Conservation (phyloP, 1,284 basidiomycete species). For the Earliella scabrosa region DNA sequence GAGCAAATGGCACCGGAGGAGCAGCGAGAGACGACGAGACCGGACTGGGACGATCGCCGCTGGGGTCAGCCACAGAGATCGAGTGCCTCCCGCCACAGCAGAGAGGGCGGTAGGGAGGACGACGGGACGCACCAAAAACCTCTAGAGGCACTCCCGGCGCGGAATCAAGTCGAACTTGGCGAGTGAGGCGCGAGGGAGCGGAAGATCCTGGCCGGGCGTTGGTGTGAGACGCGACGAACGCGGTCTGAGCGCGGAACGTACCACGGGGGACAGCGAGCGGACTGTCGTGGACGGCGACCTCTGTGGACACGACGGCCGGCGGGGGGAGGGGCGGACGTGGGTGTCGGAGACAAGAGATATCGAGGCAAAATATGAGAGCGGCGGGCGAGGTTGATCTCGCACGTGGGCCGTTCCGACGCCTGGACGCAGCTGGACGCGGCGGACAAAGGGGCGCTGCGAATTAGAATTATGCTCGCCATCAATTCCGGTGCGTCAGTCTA, state of each 20-base stretch:
- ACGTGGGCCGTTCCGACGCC: conserved; percentile 16
- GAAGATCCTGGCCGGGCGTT: conserved; percentile 11
- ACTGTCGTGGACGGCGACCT: conserved; percentile 21
- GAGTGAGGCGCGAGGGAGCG: conserved; percentile 13
- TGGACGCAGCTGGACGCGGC: background rate
- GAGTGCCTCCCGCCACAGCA: background rate
- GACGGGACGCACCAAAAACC: conserved; percentile 9
- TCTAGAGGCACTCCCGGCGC: conserved; percentile 13
- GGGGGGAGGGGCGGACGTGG: conserved; percentile 14
- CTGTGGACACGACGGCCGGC: conserved; percentile 16
- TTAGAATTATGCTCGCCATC: background rate
- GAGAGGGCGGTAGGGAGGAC: background rate
- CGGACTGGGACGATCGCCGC: conserved; percentile 9
- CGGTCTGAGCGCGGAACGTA: background rate
- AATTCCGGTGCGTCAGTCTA: background rate
- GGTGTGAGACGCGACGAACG: background rate
- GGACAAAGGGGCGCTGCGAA: conserved; percentile 3
- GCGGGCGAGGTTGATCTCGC: conserved; percentile 17
- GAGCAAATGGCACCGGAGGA: conserved; percentile 20
- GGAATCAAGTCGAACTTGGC: background rate
- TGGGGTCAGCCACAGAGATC: conserved; percentile 9
- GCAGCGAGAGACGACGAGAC: conserved; percentile 7
- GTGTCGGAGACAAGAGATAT: conserved; percentile 12
- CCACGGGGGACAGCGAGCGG: conserved; percentile 14
- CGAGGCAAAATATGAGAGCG: conserved; percentile 12